A percentile compares a stretch with the other conserved stretches of the same genome.
These are phyloP conservation scores for Amesomyces nigricolor DNA, from an alignment of 2,329 filamentous ascomycete species.

Conservation along the genomic window DNA sequence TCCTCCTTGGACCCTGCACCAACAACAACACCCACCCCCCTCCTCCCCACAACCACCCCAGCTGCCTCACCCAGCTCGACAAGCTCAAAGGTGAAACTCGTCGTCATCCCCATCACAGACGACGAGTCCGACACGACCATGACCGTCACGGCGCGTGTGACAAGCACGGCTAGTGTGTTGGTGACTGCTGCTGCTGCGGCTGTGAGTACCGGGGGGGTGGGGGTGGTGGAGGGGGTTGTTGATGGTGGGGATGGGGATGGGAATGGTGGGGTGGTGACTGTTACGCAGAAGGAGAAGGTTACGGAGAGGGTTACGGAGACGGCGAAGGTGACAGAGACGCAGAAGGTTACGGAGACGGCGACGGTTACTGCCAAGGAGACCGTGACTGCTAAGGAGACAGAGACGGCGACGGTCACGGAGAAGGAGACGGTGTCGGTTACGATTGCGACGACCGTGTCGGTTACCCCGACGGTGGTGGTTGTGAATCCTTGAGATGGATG, in stretches of 20 bases:
- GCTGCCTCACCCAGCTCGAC: neutral
- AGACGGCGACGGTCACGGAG: constrained; percentile 9
- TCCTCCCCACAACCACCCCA: neutral
- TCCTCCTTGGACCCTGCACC: no score
- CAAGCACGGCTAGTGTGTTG: neutral
- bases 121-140: no score
- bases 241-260: neutral
- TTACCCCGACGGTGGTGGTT: neutral
- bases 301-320: constrained; percentile 15
- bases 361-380: constrained; percentile 5
- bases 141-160: neutral
- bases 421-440: constrained; percentile 9
- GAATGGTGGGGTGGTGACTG: neutral
- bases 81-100: neutral
- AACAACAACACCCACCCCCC: neutral
- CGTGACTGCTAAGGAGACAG: neutral
- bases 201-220: neutral
- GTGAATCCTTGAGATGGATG: neutral
- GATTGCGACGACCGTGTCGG: neutral
- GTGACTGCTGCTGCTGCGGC: neutral
- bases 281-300: constrained; percentile 10
- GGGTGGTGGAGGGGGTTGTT: neutral
- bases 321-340: neutral
- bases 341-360: no score
- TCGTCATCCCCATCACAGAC: constrained; percentile 16